These are phyloP conservation scores for Barnettozyma siamensis DNA, from an alignment of 805 yeast genomes.

Conservation along the genomic window DNA sequence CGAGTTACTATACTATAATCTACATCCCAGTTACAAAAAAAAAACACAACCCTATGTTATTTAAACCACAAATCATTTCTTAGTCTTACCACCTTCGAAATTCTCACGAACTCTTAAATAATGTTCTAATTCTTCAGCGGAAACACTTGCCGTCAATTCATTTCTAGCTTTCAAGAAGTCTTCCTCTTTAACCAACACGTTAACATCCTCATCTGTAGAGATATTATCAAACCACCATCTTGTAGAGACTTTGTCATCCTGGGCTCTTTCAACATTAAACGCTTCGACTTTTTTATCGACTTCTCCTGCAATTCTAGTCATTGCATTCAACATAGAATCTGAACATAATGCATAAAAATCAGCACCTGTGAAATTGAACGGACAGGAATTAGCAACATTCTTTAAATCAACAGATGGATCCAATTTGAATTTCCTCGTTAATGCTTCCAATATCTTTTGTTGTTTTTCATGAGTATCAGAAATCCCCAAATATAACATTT, in stretches of 20 bases:
- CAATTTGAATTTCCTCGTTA: constrained; percentile 75
- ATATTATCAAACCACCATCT: constrained; percentile 89
- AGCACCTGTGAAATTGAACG: constrained; percentile 94
- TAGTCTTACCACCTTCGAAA: constrained; percentile 60
- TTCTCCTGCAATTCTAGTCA: constrained; percentile 79
- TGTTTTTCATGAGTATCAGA: constrained; percentile 90
- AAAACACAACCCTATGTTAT: no score
- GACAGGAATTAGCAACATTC: constrained; percentile 61
- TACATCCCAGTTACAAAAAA: no score
- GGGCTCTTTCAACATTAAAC: constrained; percentile 41
- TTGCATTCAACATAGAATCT: constrained; percentile 93
- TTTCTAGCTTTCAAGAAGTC: constrained; percentile 76
- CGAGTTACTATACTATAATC: no score
- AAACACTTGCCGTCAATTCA: constrained; percentile 78
- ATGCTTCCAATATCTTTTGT: constrained; percentile 75
- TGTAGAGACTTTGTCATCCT: constrained; percentile 43
- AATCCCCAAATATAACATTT: constrained; percentile 88
- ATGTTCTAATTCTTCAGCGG: constrained; percentile 80
- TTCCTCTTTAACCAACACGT: constrained; percentile 58
- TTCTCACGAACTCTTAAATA: constrained; percentile 72
- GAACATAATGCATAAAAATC: constrained; percentile 95
- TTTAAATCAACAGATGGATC: constrained; percentile 53
- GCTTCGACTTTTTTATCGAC: constrained; percentile 60
- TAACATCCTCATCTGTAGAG: constrained; percentile 60
- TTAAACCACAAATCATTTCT: not conserved